Conservation (phyloP, 1,284 basidiomycete genomes). For the Leccinum pachyderme region DNA sequence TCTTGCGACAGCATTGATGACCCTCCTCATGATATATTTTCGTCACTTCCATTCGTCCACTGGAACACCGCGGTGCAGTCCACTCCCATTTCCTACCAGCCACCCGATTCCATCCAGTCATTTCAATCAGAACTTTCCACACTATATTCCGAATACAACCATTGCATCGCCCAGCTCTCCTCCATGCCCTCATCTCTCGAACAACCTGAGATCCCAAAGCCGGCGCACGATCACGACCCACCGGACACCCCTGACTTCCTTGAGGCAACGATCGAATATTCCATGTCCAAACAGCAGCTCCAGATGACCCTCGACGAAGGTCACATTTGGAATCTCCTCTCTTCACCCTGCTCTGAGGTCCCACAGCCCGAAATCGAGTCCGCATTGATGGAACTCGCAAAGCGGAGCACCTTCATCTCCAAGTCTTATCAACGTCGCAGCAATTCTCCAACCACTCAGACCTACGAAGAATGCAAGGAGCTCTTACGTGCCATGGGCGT, state of each 20-base stretch:
- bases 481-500: constrained; percentile 76
- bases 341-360: constrained; percentile 8
- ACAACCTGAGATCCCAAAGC: constrained; percentile 13
- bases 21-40: constrained; percentile 12
- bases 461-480: constrained; percentile 62
- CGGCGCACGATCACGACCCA: constrained; percentile 3
- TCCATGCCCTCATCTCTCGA: constrained; percentile 35
- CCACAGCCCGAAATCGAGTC: constrained; percentile 22
- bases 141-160: constrained; percentile 50
- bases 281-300: constrained; percentile 64
- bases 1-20: constrained; percentile 12
- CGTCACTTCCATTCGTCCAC: constrained; percentile 22
- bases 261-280: constrained; percentile 43
- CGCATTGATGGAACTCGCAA: constrained; percentile 40
- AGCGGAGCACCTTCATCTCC: constrained; percentile 53
- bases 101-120: constrained; percentile 15
- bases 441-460: constrained; percentile 54
- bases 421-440: constrained; percentile 62
- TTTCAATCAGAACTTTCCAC: constrained; percentile 38
- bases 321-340: constrained; percentile 55
- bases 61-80: constrained; percentile 28
- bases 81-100: constrained; percentile 15
- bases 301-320: constrained; percentile 63
- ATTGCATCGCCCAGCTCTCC: constrained; percentile 46
- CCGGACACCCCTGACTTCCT: constrained; percentile 28